Evolutionary conservation across 306 rosid species (phyloP).

Genomic region (Leucaena leucocephala): DNA sequence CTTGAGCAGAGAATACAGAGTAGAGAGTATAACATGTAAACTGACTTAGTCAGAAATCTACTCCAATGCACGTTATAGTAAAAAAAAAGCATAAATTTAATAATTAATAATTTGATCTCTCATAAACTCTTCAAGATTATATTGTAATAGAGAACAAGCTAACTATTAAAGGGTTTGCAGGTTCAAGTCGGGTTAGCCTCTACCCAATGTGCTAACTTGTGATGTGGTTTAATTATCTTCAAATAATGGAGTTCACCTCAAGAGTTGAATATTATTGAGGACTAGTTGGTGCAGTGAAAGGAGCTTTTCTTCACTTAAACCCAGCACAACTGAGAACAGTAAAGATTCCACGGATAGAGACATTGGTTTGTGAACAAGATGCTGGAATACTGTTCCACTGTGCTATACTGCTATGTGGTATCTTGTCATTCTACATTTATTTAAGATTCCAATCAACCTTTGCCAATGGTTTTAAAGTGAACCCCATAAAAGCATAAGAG

Average conservation of each 20-base stretch:
- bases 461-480: slow-evolving; percentile 44
- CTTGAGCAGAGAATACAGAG: too few species aligned
- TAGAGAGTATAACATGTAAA: too few species aligned
- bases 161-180: too few species aligned
- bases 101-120: too few species aligned
- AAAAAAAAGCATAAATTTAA: too few species aligned
- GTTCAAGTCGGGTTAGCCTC: too few species aligned
- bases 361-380: slow-evolving; percentile 40
- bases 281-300: slow-evolving; percentile 27
- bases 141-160: too few species aligned
- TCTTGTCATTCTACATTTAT: slow-evolving; percentile 29
- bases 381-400: slow-evolving; percentile 44
- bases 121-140: too few species aligned
- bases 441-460: slow-evolving; percentile 41
- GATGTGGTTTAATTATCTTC: too few species aligned
- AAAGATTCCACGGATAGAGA: slow-evolving; percentile 31
- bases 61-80: too few species aligned
- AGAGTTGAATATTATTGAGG: slow-evolving; percentile 26
- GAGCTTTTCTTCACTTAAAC: slow-evolving; percentile 19
- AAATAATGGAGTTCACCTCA: background rate
- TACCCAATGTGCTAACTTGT: too few species aligned
- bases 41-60: too few species aligned
- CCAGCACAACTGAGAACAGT: slow-evolving; percentile 15
- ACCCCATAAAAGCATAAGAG: slow-evolving; percentile 25
- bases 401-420: slow-evolving; percentile 28